A percentile compares a stretch with the other conserved stretches of the same genome.
phyloP scores from a whole-genome alignment of 2,329 filamentous ascomycete species.

The Claviceps monticola region DNA sequence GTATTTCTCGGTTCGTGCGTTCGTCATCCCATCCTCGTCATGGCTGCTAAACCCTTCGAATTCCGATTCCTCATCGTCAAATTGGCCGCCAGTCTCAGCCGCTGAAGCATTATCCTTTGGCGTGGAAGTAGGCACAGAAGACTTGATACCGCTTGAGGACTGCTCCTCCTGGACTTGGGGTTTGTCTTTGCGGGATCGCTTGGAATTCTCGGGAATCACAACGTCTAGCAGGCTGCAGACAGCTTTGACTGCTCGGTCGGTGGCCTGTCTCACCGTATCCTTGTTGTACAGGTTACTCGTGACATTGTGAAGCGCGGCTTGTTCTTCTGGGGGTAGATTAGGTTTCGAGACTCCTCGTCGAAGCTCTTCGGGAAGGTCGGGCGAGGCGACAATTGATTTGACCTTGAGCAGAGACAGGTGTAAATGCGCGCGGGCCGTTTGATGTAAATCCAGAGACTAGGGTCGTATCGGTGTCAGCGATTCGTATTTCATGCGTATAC shows the following conservation, averaged over 20 bases:
- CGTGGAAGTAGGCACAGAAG: neutral
- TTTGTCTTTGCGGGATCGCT: slow-evolving; percentile 18
- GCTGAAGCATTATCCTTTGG: slow-evolving; percentile 10
- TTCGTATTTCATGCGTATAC: neutral
- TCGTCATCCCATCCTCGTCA: slow-evolving; percentile 12
- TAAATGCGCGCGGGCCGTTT: slow-evolving; percentile 42
- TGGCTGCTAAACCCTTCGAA: slow-evolving; percentile 28
- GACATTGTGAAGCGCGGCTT: slow-evolving; percentile 40
- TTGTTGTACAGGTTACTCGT: slow-evolving; percentile 43
- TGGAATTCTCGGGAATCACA: slow-evolving; percentile 28
- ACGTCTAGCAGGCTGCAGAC: slow-evolving; percentile 37
- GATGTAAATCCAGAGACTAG: slow-evolving; percentile 42
- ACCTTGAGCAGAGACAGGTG: slow-evolving; percentile 39
- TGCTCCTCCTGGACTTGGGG: slow-evolving; percentile 19
- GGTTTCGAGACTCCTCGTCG: slow-evolving; percentile 34
- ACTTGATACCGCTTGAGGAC: slow-evolving; percentile 10
- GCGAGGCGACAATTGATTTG: slow-evolving; percentile 36
- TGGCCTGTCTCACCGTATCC: slow-evolving; percentile 33
- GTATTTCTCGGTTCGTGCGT: neutral
- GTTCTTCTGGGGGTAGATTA: slow-evolving; percentile 37
- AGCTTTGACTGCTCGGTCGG: slow-evolving; percentile 33
- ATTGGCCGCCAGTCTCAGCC: slow-evolving; percentile 2
- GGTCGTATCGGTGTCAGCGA: neutral
- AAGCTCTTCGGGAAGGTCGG: slow-evolving; percentile 35
- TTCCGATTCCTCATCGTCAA: slow-evolving; percentile 19